Base-by-base conservation (phyloP, 1,139 yeast genomes). In the Kazachstania sp. region DNA sequence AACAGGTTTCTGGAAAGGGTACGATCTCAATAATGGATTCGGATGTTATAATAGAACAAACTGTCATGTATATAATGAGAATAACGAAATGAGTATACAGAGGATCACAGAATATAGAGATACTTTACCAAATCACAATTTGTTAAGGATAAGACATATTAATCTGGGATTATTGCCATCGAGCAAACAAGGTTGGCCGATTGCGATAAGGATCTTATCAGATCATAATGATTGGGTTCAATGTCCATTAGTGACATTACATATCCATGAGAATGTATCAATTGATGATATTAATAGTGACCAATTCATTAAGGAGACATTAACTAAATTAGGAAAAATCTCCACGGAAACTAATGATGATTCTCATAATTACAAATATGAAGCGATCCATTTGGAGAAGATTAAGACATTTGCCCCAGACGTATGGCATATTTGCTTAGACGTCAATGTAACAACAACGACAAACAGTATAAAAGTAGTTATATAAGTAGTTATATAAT, bases 321-420 rank as follows among this genome's bases (percentile, higher is more conserved):
- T 57, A 38, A 15, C 28, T 23, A 23, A 23, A 23, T 23, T 23
- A 23, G 28, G 28, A 23, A 23, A 23, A 23, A 23, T 23, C 28
- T 4, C 28, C 28, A 23, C 28, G 28, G 28, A 23, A 23, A 7
- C 8, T 23, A 23, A 23, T 23, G 28, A 23, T 23, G 28, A 23
- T 23, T 3, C 6, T 23, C 35, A 16, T 26, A 12, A 7, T 20
- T 23, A 12, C 39, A 32, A 19, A 15, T 55, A 49, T 45, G 51
- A 26, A 26, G 60, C 54, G 30, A 48, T 37, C 9, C 58, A 52
- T 50, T 54, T 56, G 44, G 84, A 82, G 51, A 77, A 71, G 54
- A 84, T 87, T 47, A 86, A 86, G 66, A 84, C 92, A 0, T 87
- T 81, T 71, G 95, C 95, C 0, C 95, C 95, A 0, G 94, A 83